A percentile compares a stretch with the other conserved stretches of the same genome.
phyloP scores from a whole-genome alignment of 225 moss, liverwort and hornwort species.

The Pleurozium schreberi region DNA sequence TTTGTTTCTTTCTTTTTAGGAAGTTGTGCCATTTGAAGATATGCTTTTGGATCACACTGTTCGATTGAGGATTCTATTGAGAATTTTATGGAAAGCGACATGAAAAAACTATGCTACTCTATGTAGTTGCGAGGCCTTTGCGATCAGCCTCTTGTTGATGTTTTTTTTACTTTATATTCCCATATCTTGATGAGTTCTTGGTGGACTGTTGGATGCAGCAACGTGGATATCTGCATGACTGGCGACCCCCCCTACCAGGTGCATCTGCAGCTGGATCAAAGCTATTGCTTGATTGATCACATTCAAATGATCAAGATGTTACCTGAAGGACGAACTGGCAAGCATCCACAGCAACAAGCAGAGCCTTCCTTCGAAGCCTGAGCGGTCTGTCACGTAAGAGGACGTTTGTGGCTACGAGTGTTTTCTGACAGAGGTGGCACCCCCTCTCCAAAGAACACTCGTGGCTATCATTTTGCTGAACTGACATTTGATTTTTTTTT shows the following conservation, averaged over 20 bases:
- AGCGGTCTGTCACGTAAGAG: neutral
- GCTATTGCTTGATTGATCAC: slow-evolving; percentile 39
- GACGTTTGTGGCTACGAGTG: neutral
- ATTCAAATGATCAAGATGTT: slow-evolving; percentile 39
- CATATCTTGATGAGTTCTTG: neutral
- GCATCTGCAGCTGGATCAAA: slow-evolving; percentile 26
- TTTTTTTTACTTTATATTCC: neutral
- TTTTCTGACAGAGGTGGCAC: neutral
- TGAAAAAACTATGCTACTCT: too few species aligned
- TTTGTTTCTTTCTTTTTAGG: too few species aligned
- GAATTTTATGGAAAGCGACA: too few species aligned
- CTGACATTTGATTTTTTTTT: neutral
- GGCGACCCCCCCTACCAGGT: slow-evolving; percentile 27
- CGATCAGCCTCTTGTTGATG: neutral
- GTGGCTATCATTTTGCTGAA: neutral
- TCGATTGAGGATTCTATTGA: too few species aligned
- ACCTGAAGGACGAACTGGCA: neutral
- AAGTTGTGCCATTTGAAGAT: too few species aligned
- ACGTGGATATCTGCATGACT: slow-evolving; percentile 35
- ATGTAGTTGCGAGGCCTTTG: neutral
- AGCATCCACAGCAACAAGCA: neutral
- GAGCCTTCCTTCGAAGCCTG: neutral
- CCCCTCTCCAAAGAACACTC: neutral
- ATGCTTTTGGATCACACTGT: too few species aligned
- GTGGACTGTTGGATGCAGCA: slow-evolving; percentile 11